A percentile compares a stretch with the other conserved stretches of the same genome.
phyloP scores from a whole-genome alignment of 1,139 yeast species.

The Kodamaea plutei region DNA sequence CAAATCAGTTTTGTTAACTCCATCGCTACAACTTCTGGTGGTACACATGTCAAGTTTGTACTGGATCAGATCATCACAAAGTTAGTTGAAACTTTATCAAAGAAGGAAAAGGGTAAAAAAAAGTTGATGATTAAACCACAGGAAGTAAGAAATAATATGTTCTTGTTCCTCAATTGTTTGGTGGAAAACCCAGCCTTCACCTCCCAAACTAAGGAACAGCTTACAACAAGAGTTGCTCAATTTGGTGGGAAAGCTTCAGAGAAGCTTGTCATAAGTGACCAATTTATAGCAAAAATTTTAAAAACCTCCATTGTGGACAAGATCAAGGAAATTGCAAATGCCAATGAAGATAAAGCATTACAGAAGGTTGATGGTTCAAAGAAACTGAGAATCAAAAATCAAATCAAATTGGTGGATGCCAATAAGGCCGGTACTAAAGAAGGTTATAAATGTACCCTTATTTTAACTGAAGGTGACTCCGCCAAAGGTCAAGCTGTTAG shows the following conservation, averaged over 20 bases:
- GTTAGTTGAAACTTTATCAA: constrained; percentile 54
- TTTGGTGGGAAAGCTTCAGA: constrained; percentile 74
- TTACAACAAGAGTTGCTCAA: constrained; percentile 82
- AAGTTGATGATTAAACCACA: constrained; percentile 75
- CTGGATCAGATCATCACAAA: constrained; percentile 81
- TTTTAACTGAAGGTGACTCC: constrained; percentile 96
- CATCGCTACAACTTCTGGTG: constrained; percentile 96
- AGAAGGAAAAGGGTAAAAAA: constrained; percentile 74
- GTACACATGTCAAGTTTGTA: constrained; percentile 87
- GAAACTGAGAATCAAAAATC: constrained; percentile 82
- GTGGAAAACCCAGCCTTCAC: constrained; percentile 97
- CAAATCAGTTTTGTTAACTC: constrained; percentile 97
- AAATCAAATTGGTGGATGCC: constrained; percentile 91
- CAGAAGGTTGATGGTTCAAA: constrained; percentile 89
- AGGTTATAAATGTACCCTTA: constrained; percentile 86
- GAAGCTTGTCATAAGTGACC: constrained; percentile 64
- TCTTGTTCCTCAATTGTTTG: constrained; percentile 84
- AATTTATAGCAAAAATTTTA: constrained; percentile 63
- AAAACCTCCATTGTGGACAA: constrained; percentile 82
- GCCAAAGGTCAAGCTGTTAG: constrained; percentile 92
- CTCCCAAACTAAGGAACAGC: constrained; percentile 94
- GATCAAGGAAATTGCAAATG: constrained; percentile 76
- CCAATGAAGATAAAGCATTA: constrained; percentile 83
- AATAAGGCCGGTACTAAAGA: constrained; percentile 94
- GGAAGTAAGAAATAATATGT: constrained; percentile 88